These are phyloP conservation scores for Lachancea mirantina DNA, from an alignment of 805 yeast genomes.

Conservation along the genomic window DNA sequence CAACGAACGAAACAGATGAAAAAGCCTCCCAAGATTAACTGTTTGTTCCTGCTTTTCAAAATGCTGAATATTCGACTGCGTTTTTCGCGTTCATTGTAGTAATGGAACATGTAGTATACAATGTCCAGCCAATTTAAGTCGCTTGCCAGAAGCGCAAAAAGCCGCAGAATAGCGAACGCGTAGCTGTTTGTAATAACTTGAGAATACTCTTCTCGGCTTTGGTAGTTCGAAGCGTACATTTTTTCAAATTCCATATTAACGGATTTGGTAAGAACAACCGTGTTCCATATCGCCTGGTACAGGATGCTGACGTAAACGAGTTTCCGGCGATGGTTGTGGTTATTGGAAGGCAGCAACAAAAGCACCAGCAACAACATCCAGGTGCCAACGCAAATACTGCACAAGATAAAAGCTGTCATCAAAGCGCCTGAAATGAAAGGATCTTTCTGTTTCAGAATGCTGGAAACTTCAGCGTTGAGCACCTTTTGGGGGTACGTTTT, in stretches of 20 bases:
- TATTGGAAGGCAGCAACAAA: slow-evolving; percentile 39
- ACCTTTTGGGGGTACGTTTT: slow-evolving; percentile 4
- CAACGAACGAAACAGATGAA: slow-evolving; percentile 12
- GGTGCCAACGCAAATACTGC: slow-evolving; percentile 50
- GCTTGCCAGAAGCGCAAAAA: slow-evolving; percentile 14
- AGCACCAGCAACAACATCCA: slow-evolving; percentile 66
- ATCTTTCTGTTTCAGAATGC: slow-evolving; percentile 24
- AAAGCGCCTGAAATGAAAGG: slow-evolving; percentile 34
- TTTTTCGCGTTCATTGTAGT: slow-evolving; percentile 9
- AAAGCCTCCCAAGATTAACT: slow-evolving; percentile 14
- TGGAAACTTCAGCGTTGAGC: slow-evolving; percentile 8
- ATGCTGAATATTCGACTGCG: slow-evolving; percentile 9
- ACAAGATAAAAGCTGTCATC: slow-evolving; percentile 43
- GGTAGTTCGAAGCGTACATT: slow-evolving; percentile 48
- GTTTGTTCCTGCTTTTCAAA: slow-evolving; percentile 15
- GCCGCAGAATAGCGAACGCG: slow-evolving; percentile 12
- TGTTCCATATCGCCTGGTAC: slow-evolving; percentile 46
- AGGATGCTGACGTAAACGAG: slow-evolving; percentile 53
- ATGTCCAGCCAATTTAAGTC: slow-evolving; percentile 26
- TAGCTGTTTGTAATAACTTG: slow-evolving; percentile 12
- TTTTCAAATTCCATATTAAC: slow-evolving; percentile 36
- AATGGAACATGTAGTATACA: slow-evolving; percentile 23
- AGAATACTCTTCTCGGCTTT: slow-evolving; percentile 41
- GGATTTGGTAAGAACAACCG: slow-evolving; percentile 42
- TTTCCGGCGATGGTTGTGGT: slow-evolving; percentile 46